A percentile compares a stretch with the other conserved stretches of the same genome.
Evolutionary conservation across 1,284 basidiomycete genomes (phyloP).

Genomic region (Pisolithus thermaeus): DNA sequence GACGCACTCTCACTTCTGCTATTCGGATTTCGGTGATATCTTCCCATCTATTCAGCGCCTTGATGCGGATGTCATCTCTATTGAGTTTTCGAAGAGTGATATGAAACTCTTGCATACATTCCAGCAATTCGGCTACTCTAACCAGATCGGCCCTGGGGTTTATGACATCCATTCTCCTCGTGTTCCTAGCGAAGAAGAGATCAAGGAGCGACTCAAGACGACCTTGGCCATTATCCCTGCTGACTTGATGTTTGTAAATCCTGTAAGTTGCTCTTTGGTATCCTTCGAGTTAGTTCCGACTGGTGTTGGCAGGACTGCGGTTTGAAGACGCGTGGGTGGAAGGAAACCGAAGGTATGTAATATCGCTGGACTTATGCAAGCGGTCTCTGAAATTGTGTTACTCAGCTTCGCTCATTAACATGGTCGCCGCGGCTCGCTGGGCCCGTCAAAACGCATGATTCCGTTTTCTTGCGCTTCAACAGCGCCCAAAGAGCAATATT

Average conservation of each 20-base stretch:
- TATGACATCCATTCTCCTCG: constrained; percentile 99
- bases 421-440: constrained; percentile 89
- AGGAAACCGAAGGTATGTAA: constrained; percentile 74
- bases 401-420: constrained; percentile 72
- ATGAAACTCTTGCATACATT: constrained; percentile 97
- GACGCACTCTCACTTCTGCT: constrained; percentile 98
- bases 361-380: constrained; percentile 1
- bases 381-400: constrained; percentile 5
- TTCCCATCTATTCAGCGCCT: constrained; percentile 97
- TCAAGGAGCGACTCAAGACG: constrained; percentile 85
- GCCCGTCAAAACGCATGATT: constrained; percentile 75
- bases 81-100: constrained; percentile 97
- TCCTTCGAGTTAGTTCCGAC: constrained; percentile 5
- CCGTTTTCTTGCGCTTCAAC: constrained; percentile 76
- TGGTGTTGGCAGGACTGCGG: constrained; percentile 57
- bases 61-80: constrained; percentile 99
- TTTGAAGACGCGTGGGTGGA: constrained; percentile 94
- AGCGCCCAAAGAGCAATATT: constrained; percentile 58
- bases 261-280: constrained; percentile 54
- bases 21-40: constrained; percentile 96
- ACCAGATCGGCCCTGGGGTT: constrained; percentile 98
- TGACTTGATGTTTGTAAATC: constrained; percentile 89
- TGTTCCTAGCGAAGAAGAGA: constrained; percentile 92
- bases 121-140: constrained; percentile 94
- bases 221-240: constrained; percentile 80